A percentile compares a stretch with the other conserved stretches of the same genome.
Evolutionary conservation across 805 yeast species (phyloP).

Genomic region (Priceomyces haplophilus): DNA sequence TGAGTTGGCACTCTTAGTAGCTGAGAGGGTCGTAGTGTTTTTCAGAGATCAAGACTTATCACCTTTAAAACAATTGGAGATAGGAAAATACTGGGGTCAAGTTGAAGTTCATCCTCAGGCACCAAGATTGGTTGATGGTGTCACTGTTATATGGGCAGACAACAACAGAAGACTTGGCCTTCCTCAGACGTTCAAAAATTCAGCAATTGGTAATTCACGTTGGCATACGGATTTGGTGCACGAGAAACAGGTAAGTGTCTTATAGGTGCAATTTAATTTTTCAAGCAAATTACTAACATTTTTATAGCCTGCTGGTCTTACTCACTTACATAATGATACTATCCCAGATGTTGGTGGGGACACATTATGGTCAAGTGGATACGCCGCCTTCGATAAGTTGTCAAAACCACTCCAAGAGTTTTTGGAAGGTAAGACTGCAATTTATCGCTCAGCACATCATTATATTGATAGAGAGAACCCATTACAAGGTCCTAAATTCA

Average conservation of each 20-base stretch:
- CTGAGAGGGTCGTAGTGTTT: constrained; percentile 29
- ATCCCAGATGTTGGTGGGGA: constrained; percentile 53
- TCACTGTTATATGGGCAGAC: constrained; percentile 42
- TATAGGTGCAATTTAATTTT: neutral
- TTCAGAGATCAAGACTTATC: constrained; percentile 30
- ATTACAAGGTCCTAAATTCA: constrained; percentile 42
- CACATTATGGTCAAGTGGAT: constrained; percentile 55
- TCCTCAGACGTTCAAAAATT: constrained; percentile 24
- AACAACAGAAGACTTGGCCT: constrained; percentile 28
- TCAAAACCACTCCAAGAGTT: constrained; percentile 49
- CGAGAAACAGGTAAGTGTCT: constrained; percentile 20
- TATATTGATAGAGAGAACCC: constrained; percentile 44
- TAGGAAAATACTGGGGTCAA: constrained; percentile 29
- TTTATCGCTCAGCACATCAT: constrained; percentile 40
- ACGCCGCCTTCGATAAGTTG: constrained; percentile 54
- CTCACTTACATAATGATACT: constrained; percentile 35
- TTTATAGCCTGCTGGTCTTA: constrained; percentile 34
- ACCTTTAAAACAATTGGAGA: constrained; percentile 27
- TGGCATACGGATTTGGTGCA: constrained; percentile 40
- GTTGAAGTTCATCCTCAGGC: constrained; percentile 29
- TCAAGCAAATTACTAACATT: neutral
- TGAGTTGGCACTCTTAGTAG: constrained; percentile 25
- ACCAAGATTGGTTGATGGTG: constrained; percentile 24
- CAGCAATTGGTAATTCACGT: constrained; percentile 22
- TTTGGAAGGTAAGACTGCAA: constrained; percentile 52